phyloP scores from a whole-genome alignment of 225 moss, liverwort and hornwort genomes.

The Antitrichia curtipendula region DNA sequence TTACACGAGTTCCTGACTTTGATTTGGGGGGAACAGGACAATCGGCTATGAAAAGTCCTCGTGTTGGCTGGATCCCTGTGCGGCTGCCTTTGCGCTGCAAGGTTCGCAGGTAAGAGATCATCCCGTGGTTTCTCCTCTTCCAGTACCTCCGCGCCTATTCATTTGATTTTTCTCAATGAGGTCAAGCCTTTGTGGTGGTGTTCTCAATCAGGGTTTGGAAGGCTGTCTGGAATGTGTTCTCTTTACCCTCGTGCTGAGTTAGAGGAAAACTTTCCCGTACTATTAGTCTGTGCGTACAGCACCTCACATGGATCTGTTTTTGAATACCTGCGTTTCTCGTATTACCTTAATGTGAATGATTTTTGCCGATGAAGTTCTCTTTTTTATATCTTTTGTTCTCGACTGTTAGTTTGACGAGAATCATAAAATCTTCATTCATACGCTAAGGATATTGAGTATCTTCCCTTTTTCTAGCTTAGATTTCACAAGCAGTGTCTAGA shows the following conservation, averaged over 20 bases:
- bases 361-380: not conserved
- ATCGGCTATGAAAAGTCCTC: constrained; percentile 63
- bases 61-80: constrained; percentile 16
- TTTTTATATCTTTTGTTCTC: not conserved
- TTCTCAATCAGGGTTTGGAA: not conserved
- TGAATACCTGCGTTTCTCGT: not conserved
- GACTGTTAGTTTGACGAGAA: not conserved
- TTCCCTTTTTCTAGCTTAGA: not conserved
- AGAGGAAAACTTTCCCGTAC: not conserved
- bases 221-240: not conserved
- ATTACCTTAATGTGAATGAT: not conserved
- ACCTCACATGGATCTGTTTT: not conserved
- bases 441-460: not conserved
- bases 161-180: not conserved
- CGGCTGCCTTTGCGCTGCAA: constrained; percentile 43
- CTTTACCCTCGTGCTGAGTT: not conserved
- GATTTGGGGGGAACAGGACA: constrained; percentile 27
- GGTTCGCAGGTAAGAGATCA: constrained; percentile 42
- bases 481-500: not conserved
- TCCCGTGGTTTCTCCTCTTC: not conserved
- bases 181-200: not conserved
- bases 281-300: not conserved
- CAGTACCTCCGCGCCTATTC: not conserved
- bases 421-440: not conserved
- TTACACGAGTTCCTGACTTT: not conserved